Conservation (phyloP, 2,329 filamentous ascomycete species). For the Beauveria scarabaeidicola region DNA sequence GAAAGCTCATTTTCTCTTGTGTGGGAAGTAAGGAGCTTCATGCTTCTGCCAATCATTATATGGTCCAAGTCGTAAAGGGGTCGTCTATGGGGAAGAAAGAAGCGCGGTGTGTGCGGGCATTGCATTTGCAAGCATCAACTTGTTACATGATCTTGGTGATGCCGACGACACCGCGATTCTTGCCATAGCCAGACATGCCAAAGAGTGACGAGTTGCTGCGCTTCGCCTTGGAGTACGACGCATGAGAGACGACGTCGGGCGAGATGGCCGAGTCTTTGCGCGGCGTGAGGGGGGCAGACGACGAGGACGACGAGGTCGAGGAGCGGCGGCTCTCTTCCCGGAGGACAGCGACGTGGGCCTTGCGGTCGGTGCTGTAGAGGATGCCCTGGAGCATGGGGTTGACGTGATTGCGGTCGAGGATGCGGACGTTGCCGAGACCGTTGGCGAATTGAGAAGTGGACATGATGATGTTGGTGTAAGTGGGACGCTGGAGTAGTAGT, state of each 20-base stretch:
- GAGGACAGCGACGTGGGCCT: slow-evolving; percentile 10
- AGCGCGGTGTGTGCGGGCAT: background rate
- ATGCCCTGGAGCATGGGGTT: slow-evolving; percentile 15
- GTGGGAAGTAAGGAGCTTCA: background rate
- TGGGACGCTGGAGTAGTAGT: background rate
- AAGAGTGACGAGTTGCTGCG: background rate
- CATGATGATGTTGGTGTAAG: background rate
- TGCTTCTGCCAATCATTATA: slow-evolving; percentile 8
- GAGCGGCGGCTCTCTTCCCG: slow-evolving; percentile 7
- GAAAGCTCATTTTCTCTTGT: background rate
- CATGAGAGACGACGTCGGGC: background rate
- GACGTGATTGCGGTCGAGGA: slow-evolving; percentile 15
- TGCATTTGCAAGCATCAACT: background rate
- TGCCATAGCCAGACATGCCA: slow-evolving; percentile 4
- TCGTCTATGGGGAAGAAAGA: background rate
- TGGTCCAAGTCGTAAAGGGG: background rate
- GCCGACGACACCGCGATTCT: background rate
- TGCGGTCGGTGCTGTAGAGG: slow-evolving; percentile 12
- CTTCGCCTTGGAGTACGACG: slow-evolving; percentile 1
- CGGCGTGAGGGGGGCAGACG: background rate
- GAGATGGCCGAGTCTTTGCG: slow-evolving; percentile 1
- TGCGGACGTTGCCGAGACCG: slow-evolving; percentile 3
- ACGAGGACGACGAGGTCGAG: background rate
- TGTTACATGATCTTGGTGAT: background rate
- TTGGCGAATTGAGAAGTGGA: slow-evolving; percentile 6